phyloP scores from a whole-genome alignment of 2,329 filamentous ascomycete genomes.

The Trichoderma koningii region DNA sequence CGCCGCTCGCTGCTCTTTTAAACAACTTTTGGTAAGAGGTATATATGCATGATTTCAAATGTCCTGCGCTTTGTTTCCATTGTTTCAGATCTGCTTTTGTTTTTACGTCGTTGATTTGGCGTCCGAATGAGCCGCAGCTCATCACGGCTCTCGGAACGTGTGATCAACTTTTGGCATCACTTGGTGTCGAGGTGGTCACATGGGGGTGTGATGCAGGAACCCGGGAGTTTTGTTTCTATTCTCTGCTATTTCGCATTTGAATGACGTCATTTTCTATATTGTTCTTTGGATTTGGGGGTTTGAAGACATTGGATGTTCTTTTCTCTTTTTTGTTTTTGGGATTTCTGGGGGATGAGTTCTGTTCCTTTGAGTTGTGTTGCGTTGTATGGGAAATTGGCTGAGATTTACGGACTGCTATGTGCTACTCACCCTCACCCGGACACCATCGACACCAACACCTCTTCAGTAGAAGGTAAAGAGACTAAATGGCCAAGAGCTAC shows the following conservation, averaged over 20 bases:
- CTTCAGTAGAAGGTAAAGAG: neutral
- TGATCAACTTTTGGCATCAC: slow-evolving; percentile 16
- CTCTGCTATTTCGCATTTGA: neutral
- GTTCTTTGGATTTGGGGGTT: neutral
- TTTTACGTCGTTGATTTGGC: neutral
- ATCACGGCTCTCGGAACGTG: slow-evolving; percentile 24
- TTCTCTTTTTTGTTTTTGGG: neutral
- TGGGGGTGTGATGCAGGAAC: slow-evolving; percentile 16
- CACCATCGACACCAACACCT: neutral
- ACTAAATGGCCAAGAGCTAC: too few relatives aligned
- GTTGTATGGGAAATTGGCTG: neutral
- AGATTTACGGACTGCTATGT: neutral
- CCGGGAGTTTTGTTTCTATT: neutral
- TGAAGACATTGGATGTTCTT: neutral
- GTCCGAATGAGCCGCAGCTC: slow-evolving; percentile 15
- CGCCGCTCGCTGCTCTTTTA: neutral
- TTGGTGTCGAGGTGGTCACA: slow-evolving; percentile 9
- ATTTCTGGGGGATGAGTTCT: neutral
- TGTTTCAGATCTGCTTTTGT: slow-evolving; percentile 13
- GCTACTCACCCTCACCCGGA: neutral
- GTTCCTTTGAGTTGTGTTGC: neutral
- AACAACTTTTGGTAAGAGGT: neutral
- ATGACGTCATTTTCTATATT: slow-evolving; percentile 21
- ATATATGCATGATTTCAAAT: too few relatives aligned
- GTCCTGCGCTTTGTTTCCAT: neutral